phyloP scores from a whole-genome alignment of 305 asterid genomes.

The Plantago coronopus region DNA sequence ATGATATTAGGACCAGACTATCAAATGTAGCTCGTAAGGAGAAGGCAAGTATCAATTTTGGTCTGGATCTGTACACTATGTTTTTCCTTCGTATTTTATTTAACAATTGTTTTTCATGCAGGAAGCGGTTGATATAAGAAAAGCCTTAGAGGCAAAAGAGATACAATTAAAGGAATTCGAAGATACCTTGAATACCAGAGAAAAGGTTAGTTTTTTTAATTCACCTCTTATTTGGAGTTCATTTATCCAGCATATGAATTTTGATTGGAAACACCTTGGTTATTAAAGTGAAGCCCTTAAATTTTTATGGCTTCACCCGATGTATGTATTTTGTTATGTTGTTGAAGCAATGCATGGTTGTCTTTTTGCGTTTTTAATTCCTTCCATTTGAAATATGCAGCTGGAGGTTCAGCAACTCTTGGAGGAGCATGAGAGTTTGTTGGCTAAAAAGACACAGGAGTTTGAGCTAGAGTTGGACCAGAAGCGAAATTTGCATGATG shows the following conservation, averaged over 20 bases:
- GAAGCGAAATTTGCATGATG: conserved; percentile 59
- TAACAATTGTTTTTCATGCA: conserved; percentile 36
- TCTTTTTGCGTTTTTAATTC: conserved; percentile 18
- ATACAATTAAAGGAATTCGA: conserved; percentile 62
- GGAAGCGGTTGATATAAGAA: conserved; percentile 63
- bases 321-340: no score
- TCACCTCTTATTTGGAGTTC: not conserved
- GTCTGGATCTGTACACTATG: conserved; percentile 10
- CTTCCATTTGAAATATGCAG: conserved; percentile 38
- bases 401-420: conserved; percentile 77
- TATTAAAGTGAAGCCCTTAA: no score
- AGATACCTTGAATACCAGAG: conserved; percentile 66
- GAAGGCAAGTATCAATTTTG: conserved; percentile 48
- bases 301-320: no score
- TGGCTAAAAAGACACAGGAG: conserved; percentile 63
- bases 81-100: conserved; percentile 13
- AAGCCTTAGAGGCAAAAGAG: conserved; percentile 69
- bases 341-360: not conserved
- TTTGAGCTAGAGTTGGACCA: conserved; percentile 80
- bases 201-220: conserved; percentile 46
- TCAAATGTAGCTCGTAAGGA: conserved; percentile 56
- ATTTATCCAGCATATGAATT: not conserved
- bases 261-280: no score
- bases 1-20: conserved; percentile 58
- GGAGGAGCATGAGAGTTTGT: conserved; percentile 64